Evolutionary conservation across 2,329 filamentous ascomycete species (phyloP).

Genomic region (Colletotrichum sp.): DNA sequence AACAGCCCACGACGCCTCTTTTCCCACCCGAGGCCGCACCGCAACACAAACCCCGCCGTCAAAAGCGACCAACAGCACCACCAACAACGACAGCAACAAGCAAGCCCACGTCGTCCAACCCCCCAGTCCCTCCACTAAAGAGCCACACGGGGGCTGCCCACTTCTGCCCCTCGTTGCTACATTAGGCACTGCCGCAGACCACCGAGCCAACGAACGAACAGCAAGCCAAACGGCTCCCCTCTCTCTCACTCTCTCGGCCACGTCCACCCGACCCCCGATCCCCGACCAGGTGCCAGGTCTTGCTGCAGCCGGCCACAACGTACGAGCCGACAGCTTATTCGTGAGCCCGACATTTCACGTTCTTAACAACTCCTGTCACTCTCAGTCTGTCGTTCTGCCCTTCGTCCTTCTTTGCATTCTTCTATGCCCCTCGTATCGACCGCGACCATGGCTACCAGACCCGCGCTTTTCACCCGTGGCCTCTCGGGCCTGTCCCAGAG

Average conservation of each 20-base stretch:
- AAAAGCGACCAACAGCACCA: not conserved
- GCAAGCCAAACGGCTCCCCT: not conserved
- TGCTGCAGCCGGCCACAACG: not conserved
- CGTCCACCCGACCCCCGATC: slow-evolving; percentile 7
- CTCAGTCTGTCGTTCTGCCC: not conserved
- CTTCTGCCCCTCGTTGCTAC: slow-evolving; percentile 21
- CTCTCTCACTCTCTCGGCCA: slow-evolving; percentile 2
- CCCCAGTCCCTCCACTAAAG: not conserved
- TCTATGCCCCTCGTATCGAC: not conserved
- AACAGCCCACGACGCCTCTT: not conserved
- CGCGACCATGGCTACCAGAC: slow-evolving; percentile 58
- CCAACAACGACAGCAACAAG: not conserved
- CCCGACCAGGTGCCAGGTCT: slow-evolving; percentile 1
- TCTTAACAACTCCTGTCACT: not conserved
- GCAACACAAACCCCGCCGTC: not conserved
- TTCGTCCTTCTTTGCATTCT: not conserved
- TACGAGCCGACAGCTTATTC: not conserved
- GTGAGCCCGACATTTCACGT: not conserved
- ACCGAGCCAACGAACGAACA: slow-evolving; percentile 16
- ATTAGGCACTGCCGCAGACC: slow-evolving; percentile 12
- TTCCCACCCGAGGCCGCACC: not conserved
- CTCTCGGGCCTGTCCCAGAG: slow-evolving; percentile 66
- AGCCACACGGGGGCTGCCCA: not conserved
- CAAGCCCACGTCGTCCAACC: not conserved
- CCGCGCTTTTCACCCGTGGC: slow-evolving; percentile 64